Evolutionary conservation across 768 basidiomycete species (phyloP).

Genomic region (Lactifluus pinguis): DNA sequence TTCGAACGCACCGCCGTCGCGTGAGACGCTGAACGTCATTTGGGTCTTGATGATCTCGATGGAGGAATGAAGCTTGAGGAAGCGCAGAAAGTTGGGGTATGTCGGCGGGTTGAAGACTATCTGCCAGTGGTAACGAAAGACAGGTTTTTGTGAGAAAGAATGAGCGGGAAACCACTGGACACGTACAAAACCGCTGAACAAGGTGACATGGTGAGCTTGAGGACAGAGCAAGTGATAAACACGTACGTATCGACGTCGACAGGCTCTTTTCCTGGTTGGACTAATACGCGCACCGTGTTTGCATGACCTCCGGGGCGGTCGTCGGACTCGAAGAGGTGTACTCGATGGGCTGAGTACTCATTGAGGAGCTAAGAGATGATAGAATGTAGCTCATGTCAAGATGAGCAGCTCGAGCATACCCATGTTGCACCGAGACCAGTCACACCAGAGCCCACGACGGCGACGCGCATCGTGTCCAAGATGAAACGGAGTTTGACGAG

Average conservation of each 20-base stretch:
- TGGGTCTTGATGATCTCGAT: slow-evolving; percentile 50
- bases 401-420: slow-evolving; percentile 31
- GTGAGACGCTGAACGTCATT: slow-evolving; percentile 74
- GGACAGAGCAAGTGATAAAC: not conserved
- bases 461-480: slow-evolving; percentile 39
- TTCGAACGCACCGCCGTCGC: slow-evolving; percentile 60
- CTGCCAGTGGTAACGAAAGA: slow-evolving; percentile 26
- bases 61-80: slow-evolving; percentile 40
- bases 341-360: slow-evolving; percentile 63
- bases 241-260: slow-evolving; percentile 66
- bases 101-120: slow-evolving; percentile 71
- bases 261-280: slow-evolving; percentile 29
- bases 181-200: slow-evolving; percentile 2
- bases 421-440: slow-evolving; percentile 72
- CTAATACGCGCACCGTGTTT: slow-evolving; percentile 52
- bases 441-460: slow-evolving; percentile 71
- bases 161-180: not conserved
- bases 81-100: slow-evolving; percentile 72
- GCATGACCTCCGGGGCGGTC: slow-evolving; percentile 66
- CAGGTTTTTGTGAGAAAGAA: too few species aligned
- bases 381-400: not conserved
- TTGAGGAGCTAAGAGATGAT: slow-evolving; percentile 45
- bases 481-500: not conserved
- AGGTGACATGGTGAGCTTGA: not conserved
- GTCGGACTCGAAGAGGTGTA: slow-evolving; percentile 66